Base-by-base conservation (phyloP, 805 yeast species). In the Saccharomyces eubayanus region DNA sequence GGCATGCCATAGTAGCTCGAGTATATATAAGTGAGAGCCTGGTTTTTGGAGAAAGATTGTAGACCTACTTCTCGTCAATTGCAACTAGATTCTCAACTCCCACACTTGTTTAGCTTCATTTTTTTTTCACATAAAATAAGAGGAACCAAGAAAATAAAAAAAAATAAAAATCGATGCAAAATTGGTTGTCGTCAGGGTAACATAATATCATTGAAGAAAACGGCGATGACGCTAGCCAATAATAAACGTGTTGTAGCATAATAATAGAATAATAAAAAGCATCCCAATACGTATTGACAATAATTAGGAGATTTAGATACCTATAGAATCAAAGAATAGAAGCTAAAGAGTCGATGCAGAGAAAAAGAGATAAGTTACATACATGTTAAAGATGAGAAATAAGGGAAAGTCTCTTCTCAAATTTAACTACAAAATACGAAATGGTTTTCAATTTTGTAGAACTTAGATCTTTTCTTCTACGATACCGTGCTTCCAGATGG, bases 401-500 rank as follows among this genome's bases (percentile, higher is more conserved):
- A 31, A 31, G 28, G 48, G 28, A 30, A 47, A 30, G 20, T 46
- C 43, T 36, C 6, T 24, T 36, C 43, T 36, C 43, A 36, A 3
- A 36, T 36, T 36, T 21, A 50, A 60, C 41, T 14, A 50, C 29
- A 51, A 49, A 47, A 47, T 49, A 36, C 48, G 47, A 53, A 47
- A 45, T 16, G n/a, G 40, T 24, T 47, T 47, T 27, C 53, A 36
- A 36, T 36, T 36, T 36, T 16, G 43, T 11, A 3, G 10, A 11
- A 46, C 72, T 85, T 90, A 92, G 82, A 92, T 82, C 86, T 94
- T 94, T 76, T 80, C 83, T 75, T 83, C 89, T 68, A 74, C 79
- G 66, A 88, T 84, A 83, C 99, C 99, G 79, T 94, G 99, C 82
- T 92, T 94, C 99, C 99, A 94, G 86, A 91, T 85, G 63, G 91